A percentile compares a stretch with the other conserved stretches of the same genome.
These are phyloP conservation scores for Chaetomiaceae sp. DNA, from an alignment of 2,329 filamentous ascomycete species.

Conservation along the genomic window DNA sequence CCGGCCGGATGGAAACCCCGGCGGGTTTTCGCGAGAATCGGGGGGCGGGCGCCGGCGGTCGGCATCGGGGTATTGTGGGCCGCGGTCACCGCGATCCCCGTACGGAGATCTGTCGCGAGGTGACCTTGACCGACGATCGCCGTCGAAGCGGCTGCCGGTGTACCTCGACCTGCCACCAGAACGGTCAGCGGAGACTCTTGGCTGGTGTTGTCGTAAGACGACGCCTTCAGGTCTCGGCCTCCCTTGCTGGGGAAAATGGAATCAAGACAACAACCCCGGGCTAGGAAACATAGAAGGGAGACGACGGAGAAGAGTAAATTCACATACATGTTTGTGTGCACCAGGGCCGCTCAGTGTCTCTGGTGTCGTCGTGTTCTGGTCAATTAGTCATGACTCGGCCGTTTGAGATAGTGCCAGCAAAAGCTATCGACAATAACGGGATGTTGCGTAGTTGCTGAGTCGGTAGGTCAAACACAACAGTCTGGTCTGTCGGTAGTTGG, in stretches of 20 bases:
- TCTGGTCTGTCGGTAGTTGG: too few relatives aligned
- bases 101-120: constrained; percentile 67
- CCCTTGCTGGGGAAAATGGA: background rate
- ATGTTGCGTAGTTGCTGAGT: too few relatives aligned
- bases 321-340: constrained; percentile 1
- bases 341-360: background rate
- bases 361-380: background rate
- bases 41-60: constrained; percentile 66
- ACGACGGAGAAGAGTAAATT: background rate
- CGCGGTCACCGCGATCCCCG: constrained; percentile 38
- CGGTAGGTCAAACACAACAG: too few relatives aligned
- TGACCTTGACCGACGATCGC: constrained; percentile 60
- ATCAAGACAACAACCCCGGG: too few relatives aligned
- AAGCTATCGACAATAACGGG: background rate
- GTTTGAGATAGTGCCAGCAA: background rate
- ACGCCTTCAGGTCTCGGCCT: too few relatives aligned
- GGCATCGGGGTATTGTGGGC: constrained; percentile 51
- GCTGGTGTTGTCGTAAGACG: too few relatives aligned
- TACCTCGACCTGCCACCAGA: constrained; percentile 49
- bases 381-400: background rate
- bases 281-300: too few relatives aligned
- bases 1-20: constrained; percentile 57
- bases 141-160: constrained; percentile 57
- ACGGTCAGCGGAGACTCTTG: constrained; percentile 30
- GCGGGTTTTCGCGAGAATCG: constrained; percentile 52